A percentile compares a stretch with the other conserved stretches of the same genome.
Conservation (phyloP, 495 filamentous ascomycete genomes). For the Penicillium turbatum region DNA sequence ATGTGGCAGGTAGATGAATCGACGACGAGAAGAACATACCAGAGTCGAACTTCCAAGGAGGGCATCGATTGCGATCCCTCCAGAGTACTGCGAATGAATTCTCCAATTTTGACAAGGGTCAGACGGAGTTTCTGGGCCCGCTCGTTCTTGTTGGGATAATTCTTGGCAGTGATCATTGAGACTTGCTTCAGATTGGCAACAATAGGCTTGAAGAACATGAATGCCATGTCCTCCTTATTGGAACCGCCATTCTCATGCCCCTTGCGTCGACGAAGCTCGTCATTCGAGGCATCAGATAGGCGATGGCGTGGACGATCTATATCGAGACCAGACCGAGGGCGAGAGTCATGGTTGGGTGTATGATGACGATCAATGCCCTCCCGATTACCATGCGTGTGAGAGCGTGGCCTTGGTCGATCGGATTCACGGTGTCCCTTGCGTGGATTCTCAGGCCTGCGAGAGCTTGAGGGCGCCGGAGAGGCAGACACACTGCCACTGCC, state of each 20-base stretch:
- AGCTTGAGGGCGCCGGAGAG: slow-evolving; percentile 48
- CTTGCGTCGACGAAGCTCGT: slow-evolving; percentile 42
- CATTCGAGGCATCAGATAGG: slow-evolving; percentile 37
- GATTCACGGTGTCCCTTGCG: slow-evolving; percentile 48
- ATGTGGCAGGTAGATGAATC: neutral
- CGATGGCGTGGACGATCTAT: slow-evolving; percentile 34
- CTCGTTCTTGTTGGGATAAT: slow-evolving; percentile 55
- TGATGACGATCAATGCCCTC: slow-evolving; percentile 46
- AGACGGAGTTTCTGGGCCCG: slow-evolving; percentile 47
- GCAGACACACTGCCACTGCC: slow-evolving; percentile 47
- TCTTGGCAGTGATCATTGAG: slow-evolving; percentile 57
- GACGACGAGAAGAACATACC: slow-evolving; percentile 33
- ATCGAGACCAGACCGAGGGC: slow-evolving; percentile 33
- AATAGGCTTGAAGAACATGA: slow-evolving; percentile 56
- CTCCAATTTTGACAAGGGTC: slow-evolving; percentile 47
- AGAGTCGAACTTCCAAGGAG: slow-evolving; percentile 43
- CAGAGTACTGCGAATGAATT: slow-evolving; percentile 41
- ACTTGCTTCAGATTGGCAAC: slow-evolving; percentile 55
- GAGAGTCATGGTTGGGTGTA: slow-evolving; percentile 41
- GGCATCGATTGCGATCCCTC: slow-evolving; percentile 31
- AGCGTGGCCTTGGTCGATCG: slow-evolving; percentile 49
- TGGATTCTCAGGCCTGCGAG: slow-evolving; percentile 11
- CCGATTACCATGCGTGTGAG: slow-evolving; percentile 43
- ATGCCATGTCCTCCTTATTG: slow-evolving; percentile 51
- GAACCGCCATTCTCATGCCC: slow-evolving; percentile 39